These are phyloP conservation scores for Hypoxylon lienhwacheense DNA, from an alignment of 495 filamentous ascomycete genomes.

Conservation along the genomic window DNA sequence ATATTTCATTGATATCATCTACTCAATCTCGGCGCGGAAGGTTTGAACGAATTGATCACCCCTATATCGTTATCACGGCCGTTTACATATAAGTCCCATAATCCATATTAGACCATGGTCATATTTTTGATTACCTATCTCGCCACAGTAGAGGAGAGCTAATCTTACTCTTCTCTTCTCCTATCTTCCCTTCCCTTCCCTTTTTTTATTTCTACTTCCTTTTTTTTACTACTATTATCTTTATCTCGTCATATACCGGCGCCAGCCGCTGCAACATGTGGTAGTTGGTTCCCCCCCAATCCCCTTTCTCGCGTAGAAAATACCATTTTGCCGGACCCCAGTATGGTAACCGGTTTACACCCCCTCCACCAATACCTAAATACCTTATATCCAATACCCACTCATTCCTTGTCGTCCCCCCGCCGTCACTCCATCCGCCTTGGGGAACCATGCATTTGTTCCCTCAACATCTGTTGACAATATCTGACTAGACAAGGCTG, in stretches of 20 bases:
- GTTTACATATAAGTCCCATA: conserved; percentile 10
- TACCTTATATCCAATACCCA: conserved; percentile 11
- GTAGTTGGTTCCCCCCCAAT: conserved; percentile 20
- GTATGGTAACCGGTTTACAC: conserved; percentile 15
- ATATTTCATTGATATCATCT: conserved; percentile 4
- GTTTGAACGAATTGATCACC: conserved; percentile 12
- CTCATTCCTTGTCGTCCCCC: conserved; percentile 34
- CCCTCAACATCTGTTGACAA: conserved; percentile 30
- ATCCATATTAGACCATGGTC: no score
- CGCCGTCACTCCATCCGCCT: conserved; percentile 27
- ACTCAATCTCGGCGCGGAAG: conserved; percentile 17
- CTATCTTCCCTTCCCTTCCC: no score
- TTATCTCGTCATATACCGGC: conserved; percentile 11
- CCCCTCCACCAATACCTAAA: conserved; percentile 34
- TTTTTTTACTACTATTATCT: conserved; percentile 6
- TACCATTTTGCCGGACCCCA: conserved; percentile 27
- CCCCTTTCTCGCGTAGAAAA: conserved; percentile 11
- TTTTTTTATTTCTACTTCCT: no score
- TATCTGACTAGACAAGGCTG: conserved; percentile 36
- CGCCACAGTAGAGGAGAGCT: no score
- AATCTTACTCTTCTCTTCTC: no score
- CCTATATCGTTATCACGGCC: conserved; percentile 1
- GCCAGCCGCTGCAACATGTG: conserved; percentile 11
- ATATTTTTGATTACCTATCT: no score
- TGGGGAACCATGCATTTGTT: conserved; percentile 36